Percentiles rank a stretch among this genome's conserved stretches.
Conservation (phyloP, 495 filamentous ascomycete species). For the Talaromyces adpressus region DNA sequence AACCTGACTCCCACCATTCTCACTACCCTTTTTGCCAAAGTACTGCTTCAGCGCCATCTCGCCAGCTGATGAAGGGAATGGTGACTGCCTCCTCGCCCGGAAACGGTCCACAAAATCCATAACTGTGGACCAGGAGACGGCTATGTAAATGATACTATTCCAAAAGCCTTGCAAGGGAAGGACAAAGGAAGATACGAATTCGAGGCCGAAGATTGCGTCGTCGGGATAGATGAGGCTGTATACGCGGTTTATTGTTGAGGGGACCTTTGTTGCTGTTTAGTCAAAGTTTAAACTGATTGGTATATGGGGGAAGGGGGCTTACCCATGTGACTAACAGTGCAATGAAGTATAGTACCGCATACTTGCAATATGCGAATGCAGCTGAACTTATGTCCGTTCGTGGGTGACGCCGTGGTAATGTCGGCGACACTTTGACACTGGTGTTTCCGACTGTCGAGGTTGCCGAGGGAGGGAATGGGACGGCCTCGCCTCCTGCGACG, state of each 20-base stretch:
- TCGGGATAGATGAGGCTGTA: conserved; percentile 56
- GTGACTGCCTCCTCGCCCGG: not conserved
- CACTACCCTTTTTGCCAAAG: not conserved
- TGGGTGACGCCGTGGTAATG: conserved; percentile 7
- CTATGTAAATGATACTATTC: conserved; percentile 75
- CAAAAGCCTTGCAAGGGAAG: conserved; percentile 83
- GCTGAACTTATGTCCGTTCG: conserved; percentile 25
- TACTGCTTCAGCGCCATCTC: not conserved
- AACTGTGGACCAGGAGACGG: conserved; percentile 45
- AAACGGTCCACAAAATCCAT: conserved; percentile 16
- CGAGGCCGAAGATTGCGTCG: conserved; percentile 48
- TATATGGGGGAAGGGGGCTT: conserved; percentile 3
- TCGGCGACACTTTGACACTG: not conserved
- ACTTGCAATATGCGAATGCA: conserved; percentile 76
- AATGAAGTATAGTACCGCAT: conserved; percentile 78
- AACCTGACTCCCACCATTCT: not conserved
- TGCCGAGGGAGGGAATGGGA: not conserved
- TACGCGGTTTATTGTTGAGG: conserved; percentile 72
- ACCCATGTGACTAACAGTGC: conserved; percentile 79
- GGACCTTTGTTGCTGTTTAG: conserved; percentile 37
- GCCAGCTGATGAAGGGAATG: not conserved
- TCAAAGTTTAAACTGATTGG: no score
- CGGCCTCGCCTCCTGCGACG: conserved; percentile 21
- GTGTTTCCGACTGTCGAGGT: not conserved
- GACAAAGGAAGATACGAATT: conserved; percentile 65